phyloP scores from a whole-genome alignment of 768 basidiomycete species.

The Auriscalpium orientale region DNA sequence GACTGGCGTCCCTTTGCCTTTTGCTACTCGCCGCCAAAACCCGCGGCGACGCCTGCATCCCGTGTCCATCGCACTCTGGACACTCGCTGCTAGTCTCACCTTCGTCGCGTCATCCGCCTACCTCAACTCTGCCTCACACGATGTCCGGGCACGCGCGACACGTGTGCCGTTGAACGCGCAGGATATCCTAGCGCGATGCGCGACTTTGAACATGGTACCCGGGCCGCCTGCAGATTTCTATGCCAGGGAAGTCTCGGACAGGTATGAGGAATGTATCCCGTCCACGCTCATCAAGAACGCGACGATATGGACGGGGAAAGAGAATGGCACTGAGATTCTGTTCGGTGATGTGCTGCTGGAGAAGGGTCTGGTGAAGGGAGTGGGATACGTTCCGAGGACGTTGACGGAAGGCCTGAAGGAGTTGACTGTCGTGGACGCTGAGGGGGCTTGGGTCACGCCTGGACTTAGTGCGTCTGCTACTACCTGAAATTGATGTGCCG shows the following conservation, averaged over 20 bases:
- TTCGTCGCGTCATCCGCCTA: not conserved
- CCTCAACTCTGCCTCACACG: not conserved
- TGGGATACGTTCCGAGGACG: slow-evolving; percentile 39
- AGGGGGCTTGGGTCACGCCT: slow-evolving; percentile 60
- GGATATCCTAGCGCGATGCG: slow-evolving; percentile 25
- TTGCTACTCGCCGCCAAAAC: not conserved
- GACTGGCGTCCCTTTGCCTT: not conserved
- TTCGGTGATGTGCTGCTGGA: slow-evolving; percentile 62
- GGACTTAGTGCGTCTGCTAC: slow-evolving; percentile 40
- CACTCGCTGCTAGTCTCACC: not conserved
- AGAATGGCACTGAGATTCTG: slow-evolving; percentile 47
- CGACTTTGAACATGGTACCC: slow-evolving; percentile 20
- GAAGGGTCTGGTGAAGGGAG: slow-evolving; percentile 50
- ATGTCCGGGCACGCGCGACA: not conserved
- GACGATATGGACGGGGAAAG: slow-evolving; percentile 54
- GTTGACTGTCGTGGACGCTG: slow-evolving; percentile 48
- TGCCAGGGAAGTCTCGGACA: slow-evolving; percentile 40
- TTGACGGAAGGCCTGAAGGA: slow-evolving; percentile 23
- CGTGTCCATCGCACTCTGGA: not conserved
- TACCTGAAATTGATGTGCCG: slow-evolving; percentile 5
- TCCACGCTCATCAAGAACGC: slow-evolving; percentile 67
- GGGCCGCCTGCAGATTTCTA: slow-evolving; percentile 25
- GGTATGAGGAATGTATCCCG: slow-evolving; percentile 58
- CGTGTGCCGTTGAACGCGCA: slow-evolving; percentile 19
- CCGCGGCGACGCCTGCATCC: not conserved